A percentile compares a stretch with the other conserved stretches of the same genome.
Conservation (phyloP, 2,329 filamentous ascomycete species). For the Calonectria pauciramosa region DNA sequence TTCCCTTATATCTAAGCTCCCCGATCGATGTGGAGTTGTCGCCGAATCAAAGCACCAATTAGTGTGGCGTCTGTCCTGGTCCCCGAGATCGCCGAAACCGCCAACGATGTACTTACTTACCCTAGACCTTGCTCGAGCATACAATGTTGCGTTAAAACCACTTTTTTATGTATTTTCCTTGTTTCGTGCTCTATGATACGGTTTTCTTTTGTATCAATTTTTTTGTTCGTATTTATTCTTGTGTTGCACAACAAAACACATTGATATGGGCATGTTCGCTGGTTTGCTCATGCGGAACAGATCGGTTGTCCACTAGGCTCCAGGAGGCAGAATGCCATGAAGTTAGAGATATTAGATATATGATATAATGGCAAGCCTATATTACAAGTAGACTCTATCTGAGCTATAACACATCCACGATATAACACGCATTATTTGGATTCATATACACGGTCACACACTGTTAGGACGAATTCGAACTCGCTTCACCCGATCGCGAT, state of each 20-base stretch:
- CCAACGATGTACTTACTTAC: neutral
- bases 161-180: neutral
- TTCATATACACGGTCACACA: neutral
- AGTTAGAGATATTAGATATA: neutral
- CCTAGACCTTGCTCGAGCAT: neutral
- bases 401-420: neutral
- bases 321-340: neutral
- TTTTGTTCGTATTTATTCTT: neutral
- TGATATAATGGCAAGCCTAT: neutral
- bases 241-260: neutral
- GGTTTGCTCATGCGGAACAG: neutral
- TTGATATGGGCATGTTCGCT: neutral
- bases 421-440: neutral
- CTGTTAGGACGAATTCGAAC: neutral
- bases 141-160: neutral
- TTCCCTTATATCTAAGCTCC: neutral
- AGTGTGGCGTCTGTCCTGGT: neutral
- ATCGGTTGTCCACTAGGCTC: neutral
- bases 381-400: neutral
- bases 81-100: constrained; percentile 21
- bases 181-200: neutral
- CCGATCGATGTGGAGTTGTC: constrained; percentile 15
- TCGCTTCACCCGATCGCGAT: neutral
- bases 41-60: constrained; percentile 11
- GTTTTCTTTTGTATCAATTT: neutral